Evolutionary conservation across 1,139 yeast species (phyloP), one percentile per base, ranked within the genome.

Genomic region (Kodamaea sp.): DNA sequence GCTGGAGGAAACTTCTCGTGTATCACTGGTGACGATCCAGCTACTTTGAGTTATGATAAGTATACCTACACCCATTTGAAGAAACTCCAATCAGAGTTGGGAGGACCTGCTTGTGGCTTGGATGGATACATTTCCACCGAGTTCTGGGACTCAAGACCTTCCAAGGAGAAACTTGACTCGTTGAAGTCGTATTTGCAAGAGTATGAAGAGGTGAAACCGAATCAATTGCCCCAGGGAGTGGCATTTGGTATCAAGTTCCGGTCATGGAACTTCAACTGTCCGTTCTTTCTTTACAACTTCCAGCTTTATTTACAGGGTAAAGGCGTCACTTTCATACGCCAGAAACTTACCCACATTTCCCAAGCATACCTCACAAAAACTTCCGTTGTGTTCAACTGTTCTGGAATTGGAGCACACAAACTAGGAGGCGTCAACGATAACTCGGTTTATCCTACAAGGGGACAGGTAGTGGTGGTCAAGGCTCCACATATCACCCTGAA

Each of bases 1-100:
- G 90, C 90, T 1, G 87, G 87, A n/a, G 87, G 84, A 2, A 77
- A 78, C 55, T 80, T 81, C 50, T 78, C 85, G 3, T 76, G 83
- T 50, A 80, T 82, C 36, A 72, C 85, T 0, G 83, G 80, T 1
- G 70, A 71, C 42, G 83, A 77, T 44, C 63, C 67, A 2, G 70
- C 63, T 7, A 72, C 81, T 1, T 50, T 80, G 34, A 55, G 53
- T 9, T 78, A 64, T 46, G 89, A 83, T 50, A 70, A 69, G 47
- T 63, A 59, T 48, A 78, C 87, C 2, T 83, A 78, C 53, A 51
- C 62, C 20, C 67, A 76, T 47, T 57, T 83, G 27, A 53, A 45
- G 3, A 49, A 53, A 27, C 46, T 83, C 26, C 76, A 71, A 46
- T 41, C 47, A n/a, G 54, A 55, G 15, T 61, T 81, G 31, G 86